Conservation (phyloP, 1,284 basidiomycete species). For the Rhodotorula sp. region DNA sequence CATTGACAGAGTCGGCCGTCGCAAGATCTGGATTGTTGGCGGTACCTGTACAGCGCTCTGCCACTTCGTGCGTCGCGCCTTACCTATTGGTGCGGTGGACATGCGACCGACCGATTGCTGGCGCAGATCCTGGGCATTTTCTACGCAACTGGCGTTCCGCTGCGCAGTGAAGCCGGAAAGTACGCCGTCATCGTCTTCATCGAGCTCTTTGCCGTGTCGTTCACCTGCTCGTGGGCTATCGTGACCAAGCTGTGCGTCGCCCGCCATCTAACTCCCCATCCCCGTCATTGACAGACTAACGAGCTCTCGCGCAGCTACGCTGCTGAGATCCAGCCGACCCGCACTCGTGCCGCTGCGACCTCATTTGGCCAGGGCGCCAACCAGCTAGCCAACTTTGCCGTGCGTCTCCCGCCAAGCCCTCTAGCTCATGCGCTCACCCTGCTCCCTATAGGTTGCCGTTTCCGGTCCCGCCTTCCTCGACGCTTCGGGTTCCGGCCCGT, state of each 20-base stretch:
- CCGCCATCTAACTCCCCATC: too few relatives aligned
- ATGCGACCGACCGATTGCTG: neutral
- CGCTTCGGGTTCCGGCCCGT: slow-evolving; percentile 50
- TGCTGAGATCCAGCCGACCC: slow-evolving; percentile 56
- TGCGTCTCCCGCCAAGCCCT: slow-evolving; percentile 52
- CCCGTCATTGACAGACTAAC: neutral
- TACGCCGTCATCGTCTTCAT: slow-evolving; percentile 59
- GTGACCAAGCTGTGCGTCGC: slow-evolving; percentile 16
- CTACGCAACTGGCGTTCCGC: slow-evolving; percentile 53
- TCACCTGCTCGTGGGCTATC: slow-evolving; percentile 15
- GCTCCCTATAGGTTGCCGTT: slow-evolving; percentile 1
- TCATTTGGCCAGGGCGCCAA: slow-evolving; percentile 49
- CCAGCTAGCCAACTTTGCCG: slow-evolving; percentile 57
- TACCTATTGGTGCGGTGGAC: neutral
- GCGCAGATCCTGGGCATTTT: slow-evolving; percentile 53
- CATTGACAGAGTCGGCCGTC: slow-evolving; percentile 20
- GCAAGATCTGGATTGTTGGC: slow-evolving; percentile 53
- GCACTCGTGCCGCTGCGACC: slow-evolving; percentile 53
- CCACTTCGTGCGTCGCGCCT: slow-evolving; percentile 46
- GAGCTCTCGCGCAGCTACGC: slow-evolving; percentile 50
- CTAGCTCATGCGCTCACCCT: neutral
- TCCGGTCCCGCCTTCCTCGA: slow-evolving; percentile 54
- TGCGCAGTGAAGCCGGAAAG: slow-evolving; percentile 44
- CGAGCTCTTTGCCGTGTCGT: slow-evolving; percentile 47
- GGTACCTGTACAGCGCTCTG: slow-evolving; percentile 54